Evolutionary conservation across 257 asterid species (phyloP).

Genomic region (Jaltomata sinuosa): DNA sequence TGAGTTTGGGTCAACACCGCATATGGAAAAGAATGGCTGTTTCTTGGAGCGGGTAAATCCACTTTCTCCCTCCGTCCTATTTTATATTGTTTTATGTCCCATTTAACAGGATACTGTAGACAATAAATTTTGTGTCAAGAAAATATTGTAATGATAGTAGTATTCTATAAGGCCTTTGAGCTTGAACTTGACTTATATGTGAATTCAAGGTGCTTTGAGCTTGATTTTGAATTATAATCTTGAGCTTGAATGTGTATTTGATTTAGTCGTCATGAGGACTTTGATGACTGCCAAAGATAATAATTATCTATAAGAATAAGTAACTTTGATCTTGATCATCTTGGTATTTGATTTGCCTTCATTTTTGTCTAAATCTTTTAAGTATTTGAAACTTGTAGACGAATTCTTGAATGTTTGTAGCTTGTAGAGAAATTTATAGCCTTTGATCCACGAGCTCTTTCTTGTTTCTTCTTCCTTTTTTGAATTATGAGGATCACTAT

Average conservation of each 20-base stretch:
- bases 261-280: background rate
- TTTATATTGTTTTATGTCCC: background rate
- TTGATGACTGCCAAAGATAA: background rate
- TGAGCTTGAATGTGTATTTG: background rate
- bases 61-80: background rate
- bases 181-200: background rate
- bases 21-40: slow-evolving; percentile 89
- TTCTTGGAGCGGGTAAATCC: slow-evolving; percentile 72
- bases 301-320: background rate
- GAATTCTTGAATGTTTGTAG: background rate
- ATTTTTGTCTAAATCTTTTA: background rate
- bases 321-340: background rate
- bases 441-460: background rate
- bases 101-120: background rate
- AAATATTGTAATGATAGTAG: background rate
- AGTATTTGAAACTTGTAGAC: background rate
- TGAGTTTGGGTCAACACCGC: slow-evolving; percentile 68
- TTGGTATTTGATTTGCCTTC: background rate
- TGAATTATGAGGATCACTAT: background rate
- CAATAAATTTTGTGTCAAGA: background rate
- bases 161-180: background rate
- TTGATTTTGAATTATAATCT: background rate
- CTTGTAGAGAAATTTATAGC: background rate
- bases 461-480: background rate
- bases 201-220: background rate